Base-by-base conservation (phyloP, 257 asterid species). In the Verbena officinalis region DNA sequence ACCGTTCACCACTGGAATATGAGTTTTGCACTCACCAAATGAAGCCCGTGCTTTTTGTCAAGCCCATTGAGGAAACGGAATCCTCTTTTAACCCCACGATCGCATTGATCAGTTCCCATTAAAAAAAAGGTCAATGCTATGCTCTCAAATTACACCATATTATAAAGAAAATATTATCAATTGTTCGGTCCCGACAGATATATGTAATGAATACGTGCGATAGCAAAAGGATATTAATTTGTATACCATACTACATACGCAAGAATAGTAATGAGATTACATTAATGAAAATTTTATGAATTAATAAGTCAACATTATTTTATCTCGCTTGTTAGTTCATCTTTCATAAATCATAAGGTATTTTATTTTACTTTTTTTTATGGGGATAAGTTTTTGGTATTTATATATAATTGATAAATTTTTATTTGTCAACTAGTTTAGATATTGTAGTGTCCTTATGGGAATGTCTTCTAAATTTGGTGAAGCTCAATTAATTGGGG, bases 371-470 rank as follows among this genome's bases (percentile, higher is more conserved):
- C n/a, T n/a, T n/a, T n/a, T n/a, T n/a, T n/a, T n/a, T n/a, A n/a
- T n/a, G n/a, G n/a, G n/a, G n/a, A n/a, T n/a, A n/a, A n/a, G n/a
- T n/a, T n/a, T n/a, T 27, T 27, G 2, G 33, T 36, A 36, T 36
- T 36, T 36, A 7, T 36, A 5, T 7, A 36, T 36, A 7, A 36
- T 36, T 2, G 33, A 27, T 27, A 27, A 2, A n/a, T n/a, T n/a
- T n/a, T n/a, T n/a, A 30, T 30, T 30, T 30, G 36, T 30, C 36
- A 30, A 30, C 3, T 30, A 30, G 36, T 30, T 5, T 52, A 42
- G 60, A 23, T 42, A 56, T 55, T 40, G 55, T 53, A 23, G 60
- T 55, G 67, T 71, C 61, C 69, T 19, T 49, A 71, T 43, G 61
- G 45, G 16, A 62, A 57, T 64, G 66, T 70, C 53, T 34, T 39